A percentile compares a stretch with the other conserved stretches of the same genome.
Evolutionary conservation across 2,329 filamentous ascomycete species (phyloP).

Genomic region (Fusarium penzigii): DNA sequence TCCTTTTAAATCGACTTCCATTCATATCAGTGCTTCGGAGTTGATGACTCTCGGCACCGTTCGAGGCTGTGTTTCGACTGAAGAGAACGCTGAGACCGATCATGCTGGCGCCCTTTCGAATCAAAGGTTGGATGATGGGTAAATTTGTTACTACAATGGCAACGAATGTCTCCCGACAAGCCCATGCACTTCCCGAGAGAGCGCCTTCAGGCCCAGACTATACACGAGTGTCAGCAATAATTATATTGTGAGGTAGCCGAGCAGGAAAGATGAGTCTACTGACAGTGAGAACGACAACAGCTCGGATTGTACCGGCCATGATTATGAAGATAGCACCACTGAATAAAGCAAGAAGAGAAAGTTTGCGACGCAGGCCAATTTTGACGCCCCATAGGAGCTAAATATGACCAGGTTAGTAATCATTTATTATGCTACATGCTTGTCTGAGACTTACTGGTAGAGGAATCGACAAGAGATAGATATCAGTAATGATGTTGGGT

Average conservation of each 20-base stretch:
- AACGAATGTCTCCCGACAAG: slow-evolving; percentile 41
- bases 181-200: slow-evolving; percentile 31
- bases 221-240: background rate
- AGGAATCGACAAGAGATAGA: slow-evolving; percentile 19
- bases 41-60: slow-evolving; percentile 20
- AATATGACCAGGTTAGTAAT: too few species aligned
- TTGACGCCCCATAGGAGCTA: slow-evolving; percentile 26
- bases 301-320: slow-evolving; percentile 23
- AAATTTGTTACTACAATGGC: slow-evolving; percentile 39
- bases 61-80: slow-evolving; percentile 15
- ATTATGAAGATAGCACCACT: slow-evolving; percentile 25
- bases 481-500: slow-evolving; percentile 21
- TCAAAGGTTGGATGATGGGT: slow-evolving; percentile 22
- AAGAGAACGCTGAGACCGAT: slow-evolving; percentile 22
- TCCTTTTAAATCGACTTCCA: slow-evolving; percentile 16
- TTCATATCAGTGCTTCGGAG: slow-evolving; percentile 16
- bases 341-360: slow-evolving; percentile 22
- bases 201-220: slow-evolving; percentile 21
- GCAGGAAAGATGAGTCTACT: background rate
- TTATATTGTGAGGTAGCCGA: too few species aligned
- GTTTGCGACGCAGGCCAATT: slow-evolving; percentile 21
- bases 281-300: slow-evolving; percentile 20
- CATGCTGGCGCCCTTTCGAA: slow-evolving; percentile 21
- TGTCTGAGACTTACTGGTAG: slow-evolving; percentile 18
- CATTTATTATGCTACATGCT: too few species aligned